A percentile compares a stretch with the other conserved stretches of the same genome.
Conservation (phyloP, 805 yeast species). For the Deakozyma indianensis region DNA sequence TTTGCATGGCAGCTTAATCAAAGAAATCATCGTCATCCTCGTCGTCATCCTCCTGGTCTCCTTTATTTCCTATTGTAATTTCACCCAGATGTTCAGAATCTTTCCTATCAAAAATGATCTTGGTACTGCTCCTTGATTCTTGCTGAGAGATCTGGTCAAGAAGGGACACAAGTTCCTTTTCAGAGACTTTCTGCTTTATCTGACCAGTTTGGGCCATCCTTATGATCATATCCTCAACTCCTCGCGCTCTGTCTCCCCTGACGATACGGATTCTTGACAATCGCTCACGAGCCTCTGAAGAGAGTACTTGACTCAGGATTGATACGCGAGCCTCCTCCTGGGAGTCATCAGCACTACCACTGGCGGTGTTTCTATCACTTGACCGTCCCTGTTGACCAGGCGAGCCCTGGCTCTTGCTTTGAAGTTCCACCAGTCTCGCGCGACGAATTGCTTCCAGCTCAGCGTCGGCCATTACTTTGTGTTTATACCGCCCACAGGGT, state of each 20-base stretch:
- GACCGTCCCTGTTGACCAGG: not conserved
- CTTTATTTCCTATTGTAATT: not conserved
- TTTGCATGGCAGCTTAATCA: too few species aligned
- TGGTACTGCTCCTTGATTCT: constrained; percentile 28
- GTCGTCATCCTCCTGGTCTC: constrained; percentile 4
- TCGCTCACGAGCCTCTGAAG: constrained; percentile 77
- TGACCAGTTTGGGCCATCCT: constrained; percentile 67
- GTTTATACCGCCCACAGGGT: not conserved
- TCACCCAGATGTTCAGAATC: constrained; percentile 2
- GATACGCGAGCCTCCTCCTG: constrained; percentile 28
- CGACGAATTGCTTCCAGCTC: constrained; percentile 85
- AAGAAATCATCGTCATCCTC: constrained; percentile 27
- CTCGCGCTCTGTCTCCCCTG: constrained; percentile 78
- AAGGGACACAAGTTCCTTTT: constrained; percentile 68
- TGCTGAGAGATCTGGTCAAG: constrained; percentile 70
- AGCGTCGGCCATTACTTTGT: constrained; percentile 53
- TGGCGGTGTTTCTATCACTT: not conserved
- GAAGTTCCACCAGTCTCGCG: constrained; percentile 81
- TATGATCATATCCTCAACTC: constrained; percentile 70
- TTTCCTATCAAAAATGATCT: not conserved
- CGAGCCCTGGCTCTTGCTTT: constrained; percentile 23
- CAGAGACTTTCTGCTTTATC: constrained; percentile 56
- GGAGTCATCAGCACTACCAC: not conserved
- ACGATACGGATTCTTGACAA: constrained; percentile 77
- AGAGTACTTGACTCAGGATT: constrained; percentile 52